These are phyloP conservation scores for Stenogyne calaminthoides DNA, from an alignment of 305 asterid species.

Conservation along the genomic window DNA sequence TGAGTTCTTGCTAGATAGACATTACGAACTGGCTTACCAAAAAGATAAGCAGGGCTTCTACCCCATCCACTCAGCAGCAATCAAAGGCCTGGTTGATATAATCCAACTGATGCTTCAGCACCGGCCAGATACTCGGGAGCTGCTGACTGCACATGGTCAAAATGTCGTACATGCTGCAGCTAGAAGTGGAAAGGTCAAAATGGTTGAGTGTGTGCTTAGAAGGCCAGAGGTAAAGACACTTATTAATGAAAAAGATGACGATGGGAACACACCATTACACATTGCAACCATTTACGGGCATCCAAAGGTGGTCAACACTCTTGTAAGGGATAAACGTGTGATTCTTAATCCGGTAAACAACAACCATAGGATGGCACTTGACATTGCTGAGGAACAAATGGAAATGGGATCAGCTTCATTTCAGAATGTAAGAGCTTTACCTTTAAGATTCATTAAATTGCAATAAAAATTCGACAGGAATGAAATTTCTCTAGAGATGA, in stretches of 20 bases:
- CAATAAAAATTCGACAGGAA: background rate
- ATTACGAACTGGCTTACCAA: conserved; percentile 43
- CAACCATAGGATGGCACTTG: conserved; percentile 48
- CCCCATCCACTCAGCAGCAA: conserved; percentile 51
- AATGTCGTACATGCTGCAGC: conserved; percentile 54
- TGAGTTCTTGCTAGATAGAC: conserved; percentile 37
- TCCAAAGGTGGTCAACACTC: conserved; percentile 43
- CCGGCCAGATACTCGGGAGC: conserved; percentile 53
- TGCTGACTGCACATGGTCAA: conserved; percentile 44
- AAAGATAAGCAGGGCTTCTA: conserved; percentile 41
- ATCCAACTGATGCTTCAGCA: conserved; percentile 42
- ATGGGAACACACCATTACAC: conserved; percentile 59
- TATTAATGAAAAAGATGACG: conserved; percentile 45
- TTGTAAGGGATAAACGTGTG: conserved; percentile 39
- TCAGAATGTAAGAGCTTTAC: conserved; percentile 37
- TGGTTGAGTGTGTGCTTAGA: conserved; percentile 40
- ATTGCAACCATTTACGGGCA: conserved; percentile 47
- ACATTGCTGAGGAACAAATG: conserved; percentile 54
- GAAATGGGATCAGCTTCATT: conserved; percentile 39
- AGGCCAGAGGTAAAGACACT: conserved; percentile 50
- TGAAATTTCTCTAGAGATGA: background rate
- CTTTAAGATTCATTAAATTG: background rate
- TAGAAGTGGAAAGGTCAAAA: conserved; percentile 44
- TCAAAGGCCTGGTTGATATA: conserved; percentile 38
- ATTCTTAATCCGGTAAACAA: conserved; percentile 40